These are phyloP conservation scores for Porogramme epimiltina DNA, from an alignment of 1,284 basidiomycete genomes.

Conservation along the genomic window DNA sequence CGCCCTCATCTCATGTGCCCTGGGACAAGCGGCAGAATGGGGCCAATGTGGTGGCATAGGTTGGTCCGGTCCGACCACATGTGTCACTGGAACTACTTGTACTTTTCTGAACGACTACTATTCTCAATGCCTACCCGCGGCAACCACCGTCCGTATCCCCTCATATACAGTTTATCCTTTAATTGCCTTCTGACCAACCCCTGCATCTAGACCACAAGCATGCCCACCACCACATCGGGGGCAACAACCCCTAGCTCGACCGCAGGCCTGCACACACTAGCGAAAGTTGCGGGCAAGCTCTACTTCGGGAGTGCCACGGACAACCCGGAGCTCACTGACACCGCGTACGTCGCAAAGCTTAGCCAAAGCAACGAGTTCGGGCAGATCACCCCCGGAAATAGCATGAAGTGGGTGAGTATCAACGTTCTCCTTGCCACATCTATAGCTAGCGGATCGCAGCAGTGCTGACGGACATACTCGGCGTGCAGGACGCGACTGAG, in stretches of 20 bases:
- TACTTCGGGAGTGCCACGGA: slow-evolving; percentile 65
- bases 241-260: slow-evolving; percentile 10
- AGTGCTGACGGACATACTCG: not conserved
- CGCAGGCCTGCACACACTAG: slow-evolving; percentile 39
- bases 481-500: slow-evolving; percentile 50
- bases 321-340: slow-evolving; percentile 53
- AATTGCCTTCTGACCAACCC: not conserved
- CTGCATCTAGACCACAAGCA: not conserved
- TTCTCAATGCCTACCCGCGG: slow-evolving; percentile 32
- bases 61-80: slow-evolving; percentile 37
- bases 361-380: slow-evolving; percentile 47
- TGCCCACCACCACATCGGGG: not conserved
- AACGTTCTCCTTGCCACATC: too few species aligned
- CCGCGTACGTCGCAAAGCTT: slow-evolving; percentile 44
- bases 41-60: slow-evolving; percentile 38
- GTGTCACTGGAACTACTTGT: slow-evolving; percentile 31
- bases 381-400: slow-evolving; percentile 55
- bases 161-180: not conserved
- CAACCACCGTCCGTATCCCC: not conserved
- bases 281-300: slow-evolving; percentile 51
- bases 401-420: slow-evolving; percentile 56
- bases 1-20: slow-evolving; percentile 27
- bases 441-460: too few species aligned
- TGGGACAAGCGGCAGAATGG: slow-evolving; percentile 33
- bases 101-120: slow-evolving; percentile 29